phyloP scores from a whole-genome alignment of 495 filamentous ascomycete species.

The Tuber borchii region DNA sequence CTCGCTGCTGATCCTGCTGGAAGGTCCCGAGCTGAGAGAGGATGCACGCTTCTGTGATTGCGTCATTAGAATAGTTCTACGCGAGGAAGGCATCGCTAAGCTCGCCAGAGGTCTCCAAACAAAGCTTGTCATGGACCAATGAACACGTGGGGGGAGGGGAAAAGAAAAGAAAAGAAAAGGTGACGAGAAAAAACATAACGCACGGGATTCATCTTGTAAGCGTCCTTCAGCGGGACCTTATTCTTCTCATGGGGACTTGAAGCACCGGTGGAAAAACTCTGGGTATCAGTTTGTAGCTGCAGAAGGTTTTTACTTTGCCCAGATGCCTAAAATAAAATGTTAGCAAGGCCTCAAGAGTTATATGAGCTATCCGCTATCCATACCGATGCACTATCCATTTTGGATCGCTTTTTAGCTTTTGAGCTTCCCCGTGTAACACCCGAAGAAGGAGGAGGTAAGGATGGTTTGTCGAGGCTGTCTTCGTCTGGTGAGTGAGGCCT shows the following conservation, averaged over 20 bases:
- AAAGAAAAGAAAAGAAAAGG: neutral
- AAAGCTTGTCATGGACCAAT: neutral
- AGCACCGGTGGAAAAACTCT: neutral
- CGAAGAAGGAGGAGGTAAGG: neutral
- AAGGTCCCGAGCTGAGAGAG: neutral
- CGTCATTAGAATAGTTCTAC: neutral
- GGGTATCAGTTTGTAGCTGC: neutral
- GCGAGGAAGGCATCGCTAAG: neutral
- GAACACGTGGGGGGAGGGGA: neutral
- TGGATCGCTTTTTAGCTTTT: neutral
- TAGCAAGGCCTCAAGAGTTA: neutral
- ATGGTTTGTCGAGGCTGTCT: slow-evolving; percentile 4
- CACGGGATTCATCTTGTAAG: neutral
- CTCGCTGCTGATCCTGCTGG: slow-evolving; percentile 5
- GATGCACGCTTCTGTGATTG: slow-evolving; percentile 3
- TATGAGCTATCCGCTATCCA: neutral
- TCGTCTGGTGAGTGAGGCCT: slow-evolving; percentile 2
- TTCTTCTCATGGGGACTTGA: neutral
- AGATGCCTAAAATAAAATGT: neutral
- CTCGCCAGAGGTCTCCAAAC: neutral
- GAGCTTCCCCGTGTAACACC: neutral
- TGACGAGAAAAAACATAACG: neutral
- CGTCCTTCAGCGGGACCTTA: neutral
- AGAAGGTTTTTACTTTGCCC: neutral
- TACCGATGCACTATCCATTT: neutral